A percentile compares a stretch with the other conserved stretches of the same genome.
Conservation (phyloP, 441 rosid genomes). For the Adansonia gregorii region DNA sequence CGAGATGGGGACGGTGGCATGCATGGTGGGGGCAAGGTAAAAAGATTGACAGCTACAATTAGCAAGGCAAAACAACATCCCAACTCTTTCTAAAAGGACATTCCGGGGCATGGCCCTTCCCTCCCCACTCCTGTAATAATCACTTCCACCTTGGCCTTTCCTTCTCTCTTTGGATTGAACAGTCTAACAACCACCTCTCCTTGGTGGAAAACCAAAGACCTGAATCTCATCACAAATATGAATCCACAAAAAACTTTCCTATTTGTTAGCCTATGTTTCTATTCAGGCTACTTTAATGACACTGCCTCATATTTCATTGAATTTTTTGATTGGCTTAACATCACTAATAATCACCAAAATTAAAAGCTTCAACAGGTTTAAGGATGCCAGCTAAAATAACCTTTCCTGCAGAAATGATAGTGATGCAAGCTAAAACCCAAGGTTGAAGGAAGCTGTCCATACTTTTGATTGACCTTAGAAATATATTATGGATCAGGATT, state of each 20-base stretch:
- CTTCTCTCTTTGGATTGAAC: slow-evolving; percentile 42
- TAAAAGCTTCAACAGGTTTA: not conserved
- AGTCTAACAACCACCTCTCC: slow-evolving; percentile 29
- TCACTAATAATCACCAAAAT: not conserved
- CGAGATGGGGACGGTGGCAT: slow-evolving; percentile 29
- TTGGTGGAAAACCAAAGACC: slow-evolving; percentile 29
- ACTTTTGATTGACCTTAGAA: not conserved
- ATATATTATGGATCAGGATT: not conserved
- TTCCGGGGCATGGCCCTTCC: slow-evolving; percentile 31
- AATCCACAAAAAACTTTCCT: not conserved
- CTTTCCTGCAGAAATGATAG: not conserved
- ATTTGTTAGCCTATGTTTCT: not conserved
- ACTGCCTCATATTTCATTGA: not conserved
- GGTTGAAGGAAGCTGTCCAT: not conserved
- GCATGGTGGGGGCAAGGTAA: slow-evolving; percentile 24
- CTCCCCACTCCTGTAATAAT: slow-evolving; percentile 29
- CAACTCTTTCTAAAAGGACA: slow-evolving; percentile 34
- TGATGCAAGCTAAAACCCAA: not conserved
- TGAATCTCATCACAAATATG: slow-evolving; percentile 27
- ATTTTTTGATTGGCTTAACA: not conserved
- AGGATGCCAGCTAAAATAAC: not conserved
- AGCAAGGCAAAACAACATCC: slow-evolving; percentile 31
- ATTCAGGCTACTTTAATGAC: not conserved
- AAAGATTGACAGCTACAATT: slow-evolving; percentile 40
- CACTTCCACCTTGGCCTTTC: slow-evolving; percentile 24